Percentiles rank a stretch among this genome's conserved stretches.
These are phyloP conservation scores for Aspergillus sp. DNA, from an alignment of 2,329 filamentous ascomycete species.

Conservation along the genomic window DNA sequence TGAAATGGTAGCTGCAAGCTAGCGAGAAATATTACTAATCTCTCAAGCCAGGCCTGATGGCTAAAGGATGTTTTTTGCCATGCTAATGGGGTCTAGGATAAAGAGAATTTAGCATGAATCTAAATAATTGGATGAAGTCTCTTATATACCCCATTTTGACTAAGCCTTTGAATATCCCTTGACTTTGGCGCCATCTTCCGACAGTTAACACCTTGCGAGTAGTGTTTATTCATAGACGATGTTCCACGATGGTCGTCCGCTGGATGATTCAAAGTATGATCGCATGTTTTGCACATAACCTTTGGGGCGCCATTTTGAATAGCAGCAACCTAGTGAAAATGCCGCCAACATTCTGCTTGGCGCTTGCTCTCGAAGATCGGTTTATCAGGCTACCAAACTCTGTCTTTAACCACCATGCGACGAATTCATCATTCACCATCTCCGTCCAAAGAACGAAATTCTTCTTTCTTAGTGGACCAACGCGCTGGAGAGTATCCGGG, in stretches of 20 bases:
- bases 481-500: neutral
- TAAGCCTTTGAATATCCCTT: constrained; percentile 1
- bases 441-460: neutral
- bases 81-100: neutral
- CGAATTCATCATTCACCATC: neutral
- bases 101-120: neutral
- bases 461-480: constrained; percentile 2
- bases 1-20: neutral
- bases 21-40: neutral
- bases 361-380: no score
- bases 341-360: no score
- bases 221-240: no score
- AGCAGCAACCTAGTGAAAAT: no score
- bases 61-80: neutral
- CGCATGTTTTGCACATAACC: no score
- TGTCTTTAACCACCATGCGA: neutral
- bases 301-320: no score
- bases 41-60: neutral
- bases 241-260: no score
- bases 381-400: neutral
- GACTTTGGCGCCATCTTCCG: neutral
- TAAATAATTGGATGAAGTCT: neutral
- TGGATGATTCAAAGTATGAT: no score
- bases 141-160: neutral
- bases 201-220: constrained; percentile 3